Percentiles rank a stretch among this genome's conserved stretches.
These are phyloP conservation scores for Phytophthora europaea DNA, from an alignment of 352 stramenopile genomes.

Conservation along the genomic window DNA sequence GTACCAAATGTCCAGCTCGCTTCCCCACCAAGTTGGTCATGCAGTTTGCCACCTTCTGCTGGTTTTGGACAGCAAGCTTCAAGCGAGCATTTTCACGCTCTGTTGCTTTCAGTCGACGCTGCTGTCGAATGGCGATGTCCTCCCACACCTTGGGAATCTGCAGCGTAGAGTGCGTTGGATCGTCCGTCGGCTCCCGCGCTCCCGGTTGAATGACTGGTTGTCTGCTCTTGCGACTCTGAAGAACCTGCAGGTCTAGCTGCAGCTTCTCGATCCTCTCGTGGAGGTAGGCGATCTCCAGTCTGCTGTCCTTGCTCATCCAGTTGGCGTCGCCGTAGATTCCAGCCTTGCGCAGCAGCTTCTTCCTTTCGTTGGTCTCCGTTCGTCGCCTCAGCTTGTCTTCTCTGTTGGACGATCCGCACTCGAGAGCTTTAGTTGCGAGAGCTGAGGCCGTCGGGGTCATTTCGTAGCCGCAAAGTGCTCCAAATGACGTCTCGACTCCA, in stretches of 20 bases:
- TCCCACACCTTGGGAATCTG: constrained; percentile 40
- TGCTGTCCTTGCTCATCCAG: constrained; percentile 44
- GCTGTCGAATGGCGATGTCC: constrained; percentile 44
- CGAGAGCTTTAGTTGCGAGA: constrained; percentile 1
- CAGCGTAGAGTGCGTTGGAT: constrained; percentile 16
- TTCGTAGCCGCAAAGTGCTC: constrained; percentile 12
- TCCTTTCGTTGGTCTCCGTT: constrained; percentile 36
- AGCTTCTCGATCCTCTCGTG: constrained; percentile 70
- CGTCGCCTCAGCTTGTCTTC: constrained; percentile 27
- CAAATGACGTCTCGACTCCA: constrained; percentile 24
- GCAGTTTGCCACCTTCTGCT: constrained; percentile 33
- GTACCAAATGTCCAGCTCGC: constrained; percentile 35
- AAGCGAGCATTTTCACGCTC: constrained; percentile 58
- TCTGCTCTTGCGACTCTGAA: constrained; percentile 40
- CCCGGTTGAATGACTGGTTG: constrained; percentile 3
- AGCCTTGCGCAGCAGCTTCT: constrained; percentile 50
- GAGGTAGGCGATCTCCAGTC: constrained; percentile 75
- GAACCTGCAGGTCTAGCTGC: constrained; percentile 40
- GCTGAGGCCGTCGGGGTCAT: constrained; percentile 4
- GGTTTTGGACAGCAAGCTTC: constrained; percentile 50
- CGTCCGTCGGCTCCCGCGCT: background rate
- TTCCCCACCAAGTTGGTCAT: constrained; percentile 37
- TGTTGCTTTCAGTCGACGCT: constrained; percentile 38
- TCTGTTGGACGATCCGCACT: constrained; percentile 11
- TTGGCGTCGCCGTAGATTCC: constrained; percentile 45